Evolutionary conservation across 306 rosid species (phyloP), one percentile per base, ranked within the genome.

Genomic region (Glycyrrhiza uralensis): DNA sequence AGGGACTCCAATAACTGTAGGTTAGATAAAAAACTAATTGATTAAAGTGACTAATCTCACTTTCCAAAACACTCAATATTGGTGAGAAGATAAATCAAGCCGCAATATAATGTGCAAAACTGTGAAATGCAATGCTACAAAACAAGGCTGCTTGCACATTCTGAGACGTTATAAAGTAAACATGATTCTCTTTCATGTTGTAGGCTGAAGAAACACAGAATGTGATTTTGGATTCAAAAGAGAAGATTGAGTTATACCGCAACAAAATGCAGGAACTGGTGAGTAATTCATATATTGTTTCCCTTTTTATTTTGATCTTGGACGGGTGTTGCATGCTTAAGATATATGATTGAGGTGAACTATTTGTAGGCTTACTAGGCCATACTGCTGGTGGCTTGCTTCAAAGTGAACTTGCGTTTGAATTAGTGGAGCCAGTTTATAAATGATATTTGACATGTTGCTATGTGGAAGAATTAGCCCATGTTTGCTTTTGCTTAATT

Each of bases 181-280:
- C 49, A 46, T 67, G 24, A 24, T 68, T 36, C 24, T 32, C 39
- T 75, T 55, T 66, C 52, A 47, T 59, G 41, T 63, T 78, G 81
- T 80, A 93, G 98, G 91, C 42, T 69, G 92, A 87, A 51, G 90
- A 76, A 73, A 36, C 78, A 8, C 85, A 80, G 84, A 84, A 79
- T 35, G 73, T 78, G 60, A 82, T 85, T 56, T 80, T 93, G 89
- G 98, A 93, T 76, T 93, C 94, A 6, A 93, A 80, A 74, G 97
- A 93, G 85, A 93, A 91, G 88, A 76, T 93, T 8, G 97, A 80
- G 79, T 70, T 81, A 55, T 93, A 89, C 78, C 94, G 97, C 65
- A 56, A 91, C 76, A 93, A 85, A 80, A 93, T 93, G 98, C 98
- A 93, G 83, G 97, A 93, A 75, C 89, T 93, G 68, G 98, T 90